phyloP scores from a whole-genome alignment of 176 grass and related monocot genomes.

The Oryza glumipatula region DNA sequence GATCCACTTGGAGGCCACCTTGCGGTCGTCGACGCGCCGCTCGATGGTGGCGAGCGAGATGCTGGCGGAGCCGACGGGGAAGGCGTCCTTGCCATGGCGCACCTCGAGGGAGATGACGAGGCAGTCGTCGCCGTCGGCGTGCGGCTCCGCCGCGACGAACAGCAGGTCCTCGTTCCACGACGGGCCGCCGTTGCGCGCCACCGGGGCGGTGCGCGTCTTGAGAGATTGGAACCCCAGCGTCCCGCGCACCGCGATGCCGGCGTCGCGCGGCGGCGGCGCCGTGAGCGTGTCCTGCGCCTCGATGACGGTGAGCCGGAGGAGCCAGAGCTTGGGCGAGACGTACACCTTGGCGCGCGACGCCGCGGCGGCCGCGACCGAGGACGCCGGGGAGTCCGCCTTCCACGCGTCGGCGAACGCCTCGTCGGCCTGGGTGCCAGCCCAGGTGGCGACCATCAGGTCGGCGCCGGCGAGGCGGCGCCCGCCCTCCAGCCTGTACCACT shows the following conservation, averaged over 20 bases:
- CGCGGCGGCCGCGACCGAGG: conserved; percentile 14
- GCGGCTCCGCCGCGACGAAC: conserved; percentile 84
- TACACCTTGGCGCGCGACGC: conserved; percentile 81
- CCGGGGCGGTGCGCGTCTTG: conserved; percentile 53
- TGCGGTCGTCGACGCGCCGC: conserved; percentile 83
- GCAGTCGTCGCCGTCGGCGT: conserved; percentile 64
- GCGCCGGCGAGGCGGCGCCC: conserved; percentile 40
- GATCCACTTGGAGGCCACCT: conserved; percentile 82
- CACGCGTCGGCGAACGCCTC: conserved; percentile 85
- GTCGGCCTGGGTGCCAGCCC: conserved; percentile 93
- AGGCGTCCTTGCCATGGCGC: conserved; percentile 63
- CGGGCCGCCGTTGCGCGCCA: conserved; percentile 62
- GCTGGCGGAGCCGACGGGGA: conserved; percentile 64
- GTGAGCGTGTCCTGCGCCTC: conserved; percentile 84
- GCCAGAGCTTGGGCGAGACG: conserved; percentile 87
- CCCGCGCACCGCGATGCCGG: conserved; percentile 64
- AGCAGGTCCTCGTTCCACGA: conserved; percentile 92
- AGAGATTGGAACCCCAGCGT: conserved; percentile 63
- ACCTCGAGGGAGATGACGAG: conserved; percentile 81
- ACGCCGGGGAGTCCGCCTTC: conserved; percentile 72
- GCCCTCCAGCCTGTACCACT: conserved; percentile 94
- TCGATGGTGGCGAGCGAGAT: conserved; percentile 67
- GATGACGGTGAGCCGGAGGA: conserved; percentile 75
- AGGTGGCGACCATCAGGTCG: conserved; percentile 90
- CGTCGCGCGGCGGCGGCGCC: conserved; percentile 54